Base-by-base conservation (phyloP, 2,329 filamentous ascomycete species). In the Fusarium virguliforme region DNA sequence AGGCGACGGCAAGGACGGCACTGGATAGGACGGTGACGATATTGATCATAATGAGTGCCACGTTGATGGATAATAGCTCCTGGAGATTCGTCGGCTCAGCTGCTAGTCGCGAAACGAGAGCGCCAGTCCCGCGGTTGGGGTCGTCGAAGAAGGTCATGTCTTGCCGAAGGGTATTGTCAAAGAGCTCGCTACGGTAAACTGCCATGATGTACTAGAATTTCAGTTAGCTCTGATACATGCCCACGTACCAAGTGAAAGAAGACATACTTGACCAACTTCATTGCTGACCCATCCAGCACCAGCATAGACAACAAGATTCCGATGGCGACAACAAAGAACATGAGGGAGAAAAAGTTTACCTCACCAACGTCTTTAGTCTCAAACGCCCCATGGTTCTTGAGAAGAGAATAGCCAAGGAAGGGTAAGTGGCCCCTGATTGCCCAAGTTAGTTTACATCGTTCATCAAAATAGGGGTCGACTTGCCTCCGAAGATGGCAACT, bases 251-350 rank as follows among this genome's bases (percentile, higher is more conserved):
- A 18, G 18, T 18, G 18, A 8, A 26, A 10, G 24, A 8, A 24
- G 3, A 67, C 71, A 57, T 64, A 79, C 79, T 70, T 83, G 81
- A 0, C 78, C 80, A 12, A 83, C 73, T 6, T 76, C 62, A 40
- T 83, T 84, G 60, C 78, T 76, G 6, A 79, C 50, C 78, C 79
- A 82, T 3, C 83, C 82, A 26, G 77, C 68, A 2, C 75, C 64
- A 32, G 78, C 79, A 57, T 88, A 88, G 4, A 81, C 77, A 1
- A 86, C 60, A 1, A 85, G 75, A 34, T 85, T 83, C 78, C 84
- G 9, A 85, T 75, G 1, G 87, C 87, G 15, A 88, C 77, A 1
- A 88, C 77, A 55, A 88, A 86, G 74, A 89, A 89, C 86, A 89
- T 88, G 54, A 87, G 81, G 0, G 85, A 80, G 76, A 83, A 88